Evolutionary conservation across 805 yeast genomes (phyloP), one percentile per base, ranked within the genome.

Genomic region (Pichia phayaonensis): DNA sequence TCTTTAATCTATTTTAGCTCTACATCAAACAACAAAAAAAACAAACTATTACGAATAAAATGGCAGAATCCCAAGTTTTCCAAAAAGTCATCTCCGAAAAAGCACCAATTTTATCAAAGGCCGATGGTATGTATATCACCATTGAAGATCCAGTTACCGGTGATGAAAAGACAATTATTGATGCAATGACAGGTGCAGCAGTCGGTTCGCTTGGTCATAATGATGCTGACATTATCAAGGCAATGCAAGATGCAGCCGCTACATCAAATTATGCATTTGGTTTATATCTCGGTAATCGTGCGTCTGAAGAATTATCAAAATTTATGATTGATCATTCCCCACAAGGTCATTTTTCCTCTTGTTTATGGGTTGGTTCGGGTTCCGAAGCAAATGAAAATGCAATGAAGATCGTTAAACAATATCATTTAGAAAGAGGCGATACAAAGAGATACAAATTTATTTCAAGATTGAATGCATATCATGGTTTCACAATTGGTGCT

Each of bases 381-480:
- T 75, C 90, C 21, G 92, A 84, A 64, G 88, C 92, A 44, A 84
- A 84, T 59, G 92, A 84, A 62, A 88, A 87, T 34, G 90, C 90
- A 4, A 65, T 84, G 60, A 84, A 85, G 64, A 83, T 85, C 61
- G 85, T 85, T 24, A 66, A 69, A 56, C 79, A 75, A 59, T 74
- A 74, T 56, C 71, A 66, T 54, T 57, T 69, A 45, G 79, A 75
- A 59, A 68, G 62, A 23, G 74, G 74, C 36, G 72, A 72, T 50
- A 61, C 68, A 10, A 62, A 66, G 41, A 72, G 76, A 58, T 56
- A 59, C 54, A 70, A 72, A 51, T 67, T 71, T 48, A 73, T 77
- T 45, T 68, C 77, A 5, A 69, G 80, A 59, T 61, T 65, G 34
- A 66, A 65, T 50, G 67, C 79, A 8, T 76, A 76, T 60, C 81